These are phyloP conservation scores for Paralagenidium karlingii DNA, from an alignment of 352 stramenopile species.

Conservation along the genomic window DNA sequence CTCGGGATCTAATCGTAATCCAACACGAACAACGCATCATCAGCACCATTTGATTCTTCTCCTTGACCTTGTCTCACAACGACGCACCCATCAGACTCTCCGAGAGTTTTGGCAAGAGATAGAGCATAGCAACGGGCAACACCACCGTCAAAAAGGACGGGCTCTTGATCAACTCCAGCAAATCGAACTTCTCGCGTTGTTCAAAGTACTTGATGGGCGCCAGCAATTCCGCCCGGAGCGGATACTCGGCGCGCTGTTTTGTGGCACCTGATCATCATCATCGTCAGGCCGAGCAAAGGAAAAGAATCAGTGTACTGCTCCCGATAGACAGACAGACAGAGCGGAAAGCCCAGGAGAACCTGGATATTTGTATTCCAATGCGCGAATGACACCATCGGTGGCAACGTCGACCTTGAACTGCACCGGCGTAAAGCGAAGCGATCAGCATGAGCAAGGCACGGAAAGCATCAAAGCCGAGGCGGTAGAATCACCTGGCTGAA, in stretches of 20 bases:
- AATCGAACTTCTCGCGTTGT: constrained; percentile 70
- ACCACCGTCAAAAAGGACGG: constrained; percentile 74
- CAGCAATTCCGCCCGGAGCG: constrained; percentile 43
- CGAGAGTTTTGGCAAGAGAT: constrained; percentile 68
- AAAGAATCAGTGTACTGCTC: background rate
- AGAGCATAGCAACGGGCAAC: constrained; percentile 61
- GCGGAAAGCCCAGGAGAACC: constrained; percentile 13
- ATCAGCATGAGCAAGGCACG: constrained; percentile 1
- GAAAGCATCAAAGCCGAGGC: background rate
- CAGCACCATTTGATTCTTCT: background rate
- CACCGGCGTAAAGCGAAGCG: background rate
- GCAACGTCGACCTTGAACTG: constrained; percentile 51
- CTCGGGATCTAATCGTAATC: constrained; percentile 58
- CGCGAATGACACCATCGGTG: constrained; percentile 32
- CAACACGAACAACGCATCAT: background rate
- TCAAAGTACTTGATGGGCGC: constrained; percentile 74
- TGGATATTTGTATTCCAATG: constrained; percentile 72
- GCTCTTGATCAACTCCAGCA: constrained; percentile 61
- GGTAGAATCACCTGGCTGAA: constrained; percentile 37
- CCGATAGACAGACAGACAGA: too few species aligned
- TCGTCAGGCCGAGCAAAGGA: background rate
- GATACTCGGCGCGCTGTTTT: constrained; percentile 46
- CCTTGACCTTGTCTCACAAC: background rate
- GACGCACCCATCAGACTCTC: constrained; percentile 62
- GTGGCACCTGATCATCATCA: constrained; percentile 20